These are phyloP conservation scores for Pseudogymnoascus sp. DNA, from an alignment of 2,329 filamentous ascomycete species.

Conservation along the genomic window DNA sequence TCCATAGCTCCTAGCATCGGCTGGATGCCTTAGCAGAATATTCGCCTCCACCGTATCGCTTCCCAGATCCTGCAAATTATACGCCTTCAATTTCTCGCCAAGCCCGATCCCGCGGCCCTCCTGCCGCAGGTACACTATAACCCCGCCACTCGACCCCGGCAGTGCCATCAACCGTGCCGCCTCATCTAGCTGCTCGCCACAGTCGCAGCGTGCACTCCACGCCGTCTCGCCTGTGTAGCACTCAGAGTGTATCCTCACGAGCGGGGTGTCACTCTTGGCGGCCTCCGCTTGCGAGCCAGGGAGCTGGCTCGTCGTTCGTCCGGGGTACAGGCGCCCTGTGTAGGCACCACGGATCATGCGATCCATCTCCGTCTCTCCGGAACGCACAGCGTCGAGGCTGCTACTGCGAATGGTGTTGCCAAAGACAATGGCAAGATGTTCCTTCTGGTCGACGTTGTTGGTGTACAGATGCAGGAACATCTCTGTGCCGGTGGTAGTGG, in stretches of 20 bases:
- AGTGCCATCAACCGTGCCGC: slow-evolving; percentile 88
- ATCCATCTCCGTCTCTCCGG: slow-evolving; percentile 78
- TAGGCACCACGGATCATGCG: slow-evolving; percentile 94
- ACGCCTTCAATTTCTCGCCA: slow-evolving; percentile 93
- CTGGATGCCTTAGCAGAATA: slow-evolving; percentile 79
- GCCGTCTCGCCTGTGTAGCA: slow-evolving; percentile 98
- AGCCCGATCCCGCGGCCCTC: slow-evolving; percentile 94
- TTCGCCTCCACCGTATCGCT: slow-evolving; percentile 98
- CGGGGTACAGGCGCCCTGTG: slow-evolving; percentile 77
- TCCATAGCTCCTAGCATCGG: slow-evolving; percentile 90
- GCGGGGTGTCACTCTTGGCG: slow-evolving; percentile 42
- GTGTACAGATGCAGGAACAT: slow-evolving; percentile 96
- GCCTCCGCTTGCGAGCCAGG: slow-evolving; percentile 9
- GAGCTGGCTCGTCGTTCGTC: slow-evolving; percentile 52
- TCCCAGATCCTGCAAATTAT: slow-evolving; percentile 93
- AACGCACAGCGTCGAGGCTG: slow-evolving; percentile 61
- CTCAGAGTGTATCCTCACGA: slow-evolving; percentile 94
- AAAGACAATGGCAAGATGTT: slow-evolving; percentile 96
- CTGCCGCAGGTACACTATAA: slow-evolving; percentile 92
- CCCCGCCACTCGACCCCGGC: slow-evolving; percentile 62
- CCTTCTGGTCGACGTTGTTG: slow-evolving; percentile 89
- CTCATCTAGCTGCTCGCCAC: slow-evolving; percentile 94
- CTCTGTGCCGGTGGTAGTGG: slow-evolving; percentile 82
- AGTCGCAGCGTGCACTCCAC: slow-evolving; percentile 96
- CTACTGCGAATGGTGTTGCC: slow-evolving; percentile 72